Evolutionary conservation across 495 filamentous ascomycete genomes (phyloP), one percentile per base, ranked within the genome.

Genomic region (Podospora conica): DNA sequence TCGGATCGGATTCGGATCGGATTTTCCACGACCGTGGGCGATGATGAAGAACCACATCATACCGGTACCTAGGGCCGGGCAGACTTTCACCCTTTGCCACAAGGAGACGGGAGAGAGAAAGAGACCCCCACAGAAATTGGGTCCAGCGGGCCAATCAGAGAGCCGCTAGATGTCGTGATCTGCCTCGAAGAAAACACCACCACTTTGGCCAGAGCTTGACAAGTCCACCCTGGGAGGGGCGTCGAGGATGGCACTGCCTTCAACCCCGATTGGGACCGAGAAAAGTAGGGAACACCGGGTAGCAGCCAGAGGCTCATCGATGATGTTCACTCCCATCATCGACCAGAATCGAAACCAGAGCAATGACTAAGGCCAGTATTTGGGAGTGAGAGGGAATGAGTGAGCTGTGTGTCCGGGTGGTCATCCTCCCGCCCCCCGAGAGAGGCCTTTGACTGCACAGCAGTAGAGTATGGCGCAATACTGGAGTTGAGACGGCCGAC

Each of bases 121-220:
- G 28, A 58, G 59, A 68, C 67, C 67, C 72, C 74, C 72, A 74
- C 70, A 73, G 66, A 68, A 70, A 63, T 24, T 25, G 3, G 53
- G 24, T 28, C 6, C 3, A 6, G 67, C 70, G 68, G 74, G 25
- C 74, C 74, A 76, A 76, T 76, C 61, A 69, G 2, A 74, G 48
- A 3, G 53, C 40, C 40, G 22, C 70, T 48, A 69, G 74, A 76
- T 76, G 74, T 74, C 74, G 74, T 74, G 72, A 76, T 76, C 72
- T 68, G 66, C 65, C 66, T 70, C 63, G 54, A 12, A 55, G 67
- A 73, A 73, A 75, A 74, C 74, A 76, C 71, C 73, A 75, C 71
- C 72, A 69, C 70, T 69, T 66, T 40, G 48, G 63, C 63, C 58
- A 70, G 70, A 61, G 67, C 58, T 72, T 67, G 67, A 60, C 67